A percentile compares a stretch with the other conserved stretches of the same genome.
Conservation (phyloP, 495 filamentous ascomycete species). For the Daldinia vernicosa region DNA sequence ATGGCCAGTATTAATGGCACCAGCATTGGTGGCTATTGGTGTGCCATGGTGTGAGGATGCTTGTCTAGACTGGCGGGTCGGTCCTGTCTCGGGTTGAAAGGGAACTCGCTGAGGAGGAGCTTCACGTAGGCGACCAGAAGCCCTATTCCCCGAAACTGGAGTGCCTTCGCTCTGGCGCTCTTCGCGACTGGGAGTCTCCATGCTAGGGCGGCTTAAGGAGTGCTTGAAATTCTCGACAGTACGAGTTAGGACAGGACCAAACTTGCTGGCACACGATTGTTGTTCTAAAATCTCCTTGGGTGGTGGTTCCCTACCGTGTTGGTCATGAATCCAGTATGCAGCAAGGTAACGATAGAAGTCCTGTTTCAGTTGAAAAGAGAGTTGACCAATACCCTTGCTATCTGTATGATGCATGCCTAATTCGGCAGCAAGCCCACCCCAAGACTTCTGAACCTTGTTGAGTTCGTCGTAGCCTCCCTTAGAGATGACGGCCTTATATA, state of each 20-base stretch:
- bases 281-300: slow-evolving; percentile 84
- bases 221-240: slow-evolving; percentile 75
- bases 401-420: slow-evolving; percentile 65
- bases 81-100: slow-evolving; percentile 79
- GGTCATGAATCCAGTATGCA: slow-evolving; percentile 79
- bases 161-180: slow-evolving; percentile 69
- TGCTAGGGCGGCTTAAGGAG: slow-evolving; percentile 59
- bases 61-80: slow-evolving; percentile 67
- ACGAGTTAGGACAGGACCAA: slow-evolving; percentile 76
- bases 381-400: slow-evolving; percentile 70
- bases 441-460: slow-evolving; percentile 79
- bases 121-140: slow-evolving; percentile 76
- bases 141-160: slow-evolving; percentile 65
- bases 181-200: slow-evolving; percentile 70
- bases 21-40: slow-evolving; percentile 42
- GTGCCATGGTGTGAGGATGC: slow-evolving; percentile 57
- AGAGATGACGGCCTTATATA: slow-evolving; percentile 73
- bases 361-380: slow-evolving; percentile 80
- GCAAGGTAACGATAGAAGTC: slow-evolving; percentile 85
- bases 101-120: slow-evolving; percentile 79
- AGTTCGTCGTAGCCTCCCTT: slow-evolving; percentile 84
- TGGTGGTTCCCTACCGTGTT: slow-evolving; percentile 77
- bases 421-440: slow-evolving; percentile 74
- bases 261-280: slow-evolving; percentile 59
- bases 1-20: slow-evolving; percentile 31